Evolutionary conservation across 2,329 filamentous ascomycete species (phyloP), one percentile per base, ranked within the genome.

Genomic region (Alternaria rosae): DNA sequence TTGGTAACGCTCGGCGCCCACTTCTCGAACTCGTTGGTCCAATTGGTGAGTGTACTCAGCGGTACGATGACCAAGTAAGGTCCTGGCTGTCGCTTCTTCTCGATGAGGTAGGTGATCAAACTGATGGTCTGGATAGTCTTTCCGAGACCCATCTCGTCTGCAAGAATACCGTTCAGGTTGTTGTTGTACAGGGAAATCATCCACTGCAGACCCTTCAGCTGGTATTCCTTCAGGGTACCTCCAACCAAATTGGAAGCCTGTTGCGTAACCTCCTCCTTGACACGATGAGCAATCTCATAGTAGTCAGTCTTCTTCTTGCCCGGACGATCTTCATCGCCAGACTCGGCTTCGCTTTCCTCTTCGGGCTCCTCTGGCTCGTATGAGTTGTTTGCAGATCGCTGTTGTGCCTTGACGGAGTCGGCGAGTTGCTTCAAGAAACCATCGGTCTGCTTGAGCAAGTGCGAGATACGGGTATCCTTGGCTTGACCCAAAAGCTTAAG

Each of bases 181-280:
- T 99, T 99, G 89, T 99, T 99, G 87, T 98, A 99, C 13, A 99
- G 86, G 13, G 95, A 99, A 64, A 99, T 90, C 95, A 99, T 99
- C 95, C 95, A 99, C 80, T 99, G 94, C 50, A 99, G 84, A 86
- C 95, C 95, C 88, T 97, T 98, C 81, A 99, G 71, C 82, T 99
- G 95, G 81, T 99, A 99, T 79, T 99, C 95, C 81, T 99, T 99
- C 69, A 99, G 85, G 11, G 85, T 92, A 76, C 95, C 95, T 77
- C 95, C 95, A 66, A 98, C 93, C 63, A 99, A 86, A 44, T 97
- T 97, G 55, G 82, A 81, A 7, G 95, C 92, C 76, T 99, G 95
- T 64, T 86, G 85, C 1, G 87, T 91, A 71, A 99, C 91, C 68
- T 96, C 92, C 83, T 99, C 95, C 79, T 95, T 94, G 82, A 97